Percentiles rank a stretch among this genome's conserved stretches.
Evolutionary conservation across 305 asterid genomes (phyloP).

Genomic region (Fraxinus paxiana): DNA sequence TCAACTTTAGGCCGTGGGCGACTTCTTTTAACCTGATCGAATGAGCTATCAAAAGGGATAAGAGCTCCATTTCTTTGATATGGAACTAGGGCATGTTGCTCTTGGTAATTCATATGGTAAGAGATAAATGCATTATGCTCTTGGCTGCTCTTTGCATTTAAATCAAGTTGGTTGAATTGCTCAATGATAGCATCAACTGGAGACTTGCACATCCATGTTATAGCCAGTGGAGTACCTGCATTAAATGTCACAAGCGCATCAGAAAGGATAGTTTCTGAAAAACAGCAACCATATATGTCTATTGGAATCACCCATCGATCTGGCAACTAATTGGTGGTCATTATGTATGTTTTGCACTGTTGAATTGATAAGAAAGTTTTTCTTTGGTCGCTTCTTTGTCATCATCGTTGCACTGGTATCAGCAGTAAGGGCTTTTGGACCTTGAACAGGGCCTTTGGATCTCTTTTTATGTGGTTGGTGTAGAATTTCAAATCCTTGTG

Average conservation of each 20-base stretch:
- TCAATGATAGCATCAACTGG: slow-evolving; percentile 54
- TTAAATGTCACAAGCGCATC: slow-evolving; percentile 22
- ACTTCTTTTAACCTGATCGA: slow-evolving; percentile 43
- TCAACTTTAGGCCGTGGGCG: slow-evolving; percentile 77
- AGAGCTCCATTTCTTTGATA: slow-evolving; percentile 62
- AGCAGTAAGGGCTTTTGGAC: slow-evolving; percentile 57
- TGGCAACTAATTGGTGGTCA: slow-evolving; percentile 28
- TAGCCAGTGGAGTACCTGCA: slow-evolving; percentile 68
- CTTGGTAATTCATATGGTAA: slow-evolving; percentile 32
- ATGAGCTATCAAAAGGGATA: slow-evolving; percentile 52
- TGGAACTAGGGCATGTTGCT: slow-evolving; percentile 62
- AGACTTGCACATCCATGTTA: slow-evolving; percentile 42
- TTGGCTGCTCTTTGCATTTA: slow-evolving; percentile 41
- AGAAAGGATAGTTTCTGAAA: slow-evolving; percentile 21
- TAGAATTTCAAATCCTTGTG: slow-evolving; percentile 27
- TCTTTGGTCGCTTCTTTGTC: slow-evolving; percentile 63
- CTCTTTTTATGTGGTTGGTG: slow-evolving; percentile 36
- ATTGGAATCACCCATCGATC: slow-evolving; percentile 31
- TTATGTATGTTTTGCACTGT: slow-evolving; percentile 32
- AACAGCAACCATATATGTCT: slow-evolving; percentile 21
- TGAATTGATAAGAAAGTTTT: slow-evolving; percentile 41
- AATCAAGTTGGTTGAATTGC: slow-evolving; percentile 52
- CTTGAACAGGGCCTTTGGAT: slow-evolving; percentile 45
- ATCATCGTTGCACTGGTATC: slow-evolving; percentile 35
- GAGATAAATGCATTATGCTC: slow-evolving; percentile 33